Percentiles rank a stretch among this genome's conserved stretches.
Conservation (phyloP, 441 rosid genomes). For the Brassica balearica region DNA sequence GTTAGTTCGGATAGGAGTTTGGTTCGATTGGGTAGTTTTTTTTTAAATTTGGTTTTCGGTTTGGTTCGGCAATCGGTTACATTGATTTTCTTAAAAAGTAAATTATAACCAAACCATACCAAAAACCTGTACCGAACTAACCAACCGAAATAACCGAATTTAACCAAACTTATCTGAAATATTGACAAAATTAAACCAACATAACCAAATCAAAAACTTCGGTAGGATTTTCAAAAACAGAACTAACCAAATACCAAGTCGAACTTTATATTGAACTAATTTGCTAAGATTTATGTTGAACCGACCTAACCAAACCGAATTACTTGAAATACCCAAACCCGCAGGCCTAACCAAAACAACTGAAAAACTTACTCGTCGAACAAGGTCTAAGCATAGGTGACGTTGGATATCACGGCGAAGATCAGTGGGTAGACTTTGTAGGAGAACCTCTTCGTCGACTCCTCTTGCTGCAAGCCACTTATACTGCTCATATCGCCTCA, state of each 20-base stretch:
- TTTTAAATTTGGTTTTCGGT: too few relatives aligned
- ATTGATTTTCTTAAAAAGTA: too few relatives aligned
- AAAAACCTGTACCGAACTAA: neutral
- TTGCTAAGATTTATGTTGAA: neutral
- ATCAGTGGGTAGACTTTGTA: constrained; percentile 83
- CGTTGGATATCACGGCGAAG: constrained; percentile 89
- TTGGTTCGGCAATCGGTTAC: too few relatives aligned
- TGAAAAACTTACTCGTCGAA: constrained; percentile 71
- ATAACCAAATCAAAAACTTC: neutral
- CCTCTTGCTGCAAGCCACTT: constrained; percentile 96
- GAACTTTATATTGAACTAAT: too few relatives aligned
- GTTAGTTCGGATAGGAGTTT: too few relatives aligned
- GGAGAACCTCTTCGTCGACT: constrained; percentile 82
- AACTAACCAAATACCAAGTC: neutral
- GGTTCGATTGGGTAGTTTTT: too few relatives aligned
- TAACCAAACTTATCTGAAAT: too few relatives aligned
- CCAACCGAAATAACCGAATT: neutral
- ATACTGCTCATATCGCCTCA: constrained; percentile 81
- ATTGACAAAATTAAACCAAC: neutral
- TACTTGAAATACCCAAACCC: neutral
- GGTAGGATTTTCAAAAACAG: neutral
- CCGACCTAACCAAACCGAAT: neutral
- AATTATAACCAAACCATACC: too few relatives aligned
- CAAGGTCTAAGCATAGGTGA: constrained; percentile 92
- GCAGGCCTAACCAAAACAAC: constrained; percentile 1